These are phyloP conservation scores for Boechera divaricarpa DNA, from an alignment of 345 rosid genomes.

Conservation along the genomic window DNA sequence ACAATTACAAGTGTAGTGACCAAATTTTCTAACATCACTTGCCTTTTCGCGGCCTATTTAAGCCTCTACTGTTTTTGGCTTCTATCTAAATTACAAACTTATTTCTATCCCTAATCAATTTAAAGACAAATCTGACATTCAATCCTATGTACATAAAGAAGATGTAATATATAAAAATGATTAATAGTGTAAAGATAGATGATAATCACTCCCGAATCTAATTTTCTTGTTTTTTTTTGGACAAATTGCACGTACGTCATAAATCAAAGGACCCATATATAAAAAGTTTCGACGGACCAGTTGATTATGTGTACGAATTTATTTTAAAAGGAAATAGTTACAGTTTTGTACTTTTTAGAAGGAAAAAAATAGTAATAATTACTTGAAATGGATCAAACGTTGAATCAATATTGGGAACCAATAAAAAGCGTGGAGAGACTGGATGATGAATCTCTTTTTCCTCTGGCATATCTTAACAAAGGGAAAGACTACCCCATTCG, in stretches of 20 bases:
- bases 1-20: slow-evolving; percentile 29
- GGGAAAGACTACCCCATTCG: slow-evolving; percentile 42
- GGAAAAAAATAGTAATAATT: background rate
- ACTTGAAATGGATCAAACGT: slow-evolving; percentile 37
- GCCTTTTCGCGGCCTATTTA: slow-evolving; percentile 40
- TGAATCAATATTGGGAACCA: slow-evolving; percentile 44
- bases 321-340: slow-evolving; percentile 23
- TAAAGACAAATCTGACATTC: slow-evolving; percentile 33
- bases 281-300: slow-evolving; percentile 23
- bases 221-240: background rate
- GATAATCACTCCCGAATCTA: background rate
- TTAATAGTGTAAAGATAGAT: background rate
- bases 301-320: slow-evolving; percentile 35
- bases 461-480: slow-evolving; percentile 26
- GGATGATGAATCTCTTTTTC: slow-evolving; percentile 40
- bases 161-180: background rate
- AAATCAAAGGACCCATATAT: slow-evolving; percentile 24
- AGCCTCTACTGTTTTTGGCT: slow-evolving; percentile 42
- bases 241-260: slow-evolving; percentile 10
- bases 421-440: slow-evolving; percentile 39
- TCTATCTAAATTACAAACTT: slow-evolving; percentile 33
- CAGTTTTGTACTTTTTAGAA: background rate
- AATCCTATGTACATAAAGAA: background rate
- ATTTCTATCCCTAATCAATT: slow-evolving; percentile 22
- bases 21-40: slow-evolving; percentile 18